Conservation (phyloP, 495 filamentous ascomycete genomes). For the Aspergillus leporis region DNA sequence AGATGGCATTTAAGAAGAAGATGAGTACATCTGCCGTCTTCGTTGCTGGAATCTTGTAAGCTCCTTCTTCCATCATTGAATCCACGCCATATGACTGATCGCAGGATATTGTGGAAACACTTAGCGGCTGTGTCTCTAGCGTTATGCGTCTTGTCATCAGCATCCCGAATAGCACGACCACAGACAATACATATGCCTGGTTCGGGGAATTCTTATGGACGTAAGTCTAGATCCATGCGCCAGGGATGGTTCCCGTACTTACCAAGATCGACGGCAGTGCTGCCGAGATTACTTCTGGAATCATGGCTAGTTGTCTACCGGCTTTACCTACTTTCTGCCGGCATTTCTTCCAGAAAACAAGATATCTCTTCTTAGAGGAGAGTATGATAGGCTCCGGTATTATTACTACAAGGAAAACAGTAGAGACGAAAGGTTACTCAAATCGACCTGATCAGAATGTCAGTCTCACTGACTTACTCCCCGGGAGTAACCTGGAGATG, state of each 20-base stretch:
- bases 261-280: conserved; percentile 10
- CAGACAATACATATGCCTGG: conserved; percentile 23
- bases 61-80: neutral
- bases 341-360: conserved; percentile 18
- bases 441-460: neutral
- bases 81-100: neutral
- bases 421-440: neutral
- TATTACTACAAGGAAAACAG: neutral
- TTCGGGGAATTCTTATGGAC: conserved; percentile 26
- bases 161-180: conserved; percentile 11
- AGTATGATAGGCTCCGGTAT: neutral
- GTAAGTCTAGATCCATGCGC: conserved; percentile 11
- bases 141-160: conserved; percentile 24
- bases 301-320: conserved; percentile 25
- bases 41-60: conserved; percentile 38
- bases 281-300: conserved; percentile 26
- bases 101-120: neutral
- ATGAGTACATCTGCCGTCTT: conserved; percentile 33
- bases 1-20: conserved; percentile 27
- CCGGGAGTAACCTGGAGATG: conserved; percentile 7
- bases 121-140: conserved; percentile 21
- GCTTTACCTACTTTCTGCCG: conserved; percentile 21
- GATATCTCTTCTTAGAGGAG: conserved; percentile 8
- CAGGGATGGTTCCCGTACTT: neutral
- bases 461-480: neutral